Base-by-base conservation (phyloP, 306 rosid species). In the Albizia julibrissin region DNA sequence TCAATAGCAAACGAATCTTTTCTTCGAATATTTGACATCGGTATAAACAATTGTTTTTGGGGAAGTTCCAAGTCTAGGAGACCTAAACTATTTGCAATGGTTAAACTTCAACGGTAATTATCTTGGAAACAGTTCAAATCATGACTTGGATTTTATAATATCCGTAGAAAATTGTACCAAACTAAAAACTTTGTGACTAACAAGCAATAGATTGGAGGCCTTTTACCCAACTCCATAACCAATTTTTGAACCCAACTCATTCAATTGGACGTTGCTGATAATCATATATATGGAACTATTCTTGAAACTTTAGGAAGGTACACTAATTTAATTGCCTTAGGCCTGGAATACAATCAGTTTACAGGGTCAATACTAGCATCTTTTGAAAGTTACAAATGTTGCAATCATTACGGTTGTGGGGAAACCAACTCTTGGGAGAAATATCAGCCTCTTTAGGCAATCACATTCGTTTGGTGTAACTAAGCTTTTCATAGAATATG, bases 371-470 rank as follows among this genome's bases (percentile, higher is more conserved):
- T 69, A n/a, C 68, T 76, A 31, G 2, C 66, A 6, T 6, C 66
- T 34, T 67, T 79, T 29, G 66, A 37, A 34, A 68, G 19, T 50
- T 68, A 3, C 21, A 79, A 1, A 68, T 49, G 6, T 3, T 79
- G 50, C 52, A 50, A 68, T n/a, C n/a, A 34, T n/a, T 79, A 4
- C 1, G 0, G n/a, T 34, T 79, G 15, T 49, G 37, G 10, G 7
- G 39, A 79, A 68, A 79, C 66, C 42, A 24, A 52, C 49, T 79
- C 3, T 31, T 37, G 6, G 82, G 82, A 34, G 66, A 46, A 40
- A 79, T 79, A 47, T 68, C 56, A 5, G 22, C 82, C 37, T 79
- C 56, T 26, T 21, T 37, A 49, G 75, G 76, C 39, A 79, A 79
- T 33, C 76, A 50, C 2, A 79, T 46, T 13, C 8, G 9, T 5